A percentile compares a stretch with the other conserved stretches of the same genome.
Conservation (phyloP, 768 basidiomycete genomes). For the Leccinum imitatum region DNA sequence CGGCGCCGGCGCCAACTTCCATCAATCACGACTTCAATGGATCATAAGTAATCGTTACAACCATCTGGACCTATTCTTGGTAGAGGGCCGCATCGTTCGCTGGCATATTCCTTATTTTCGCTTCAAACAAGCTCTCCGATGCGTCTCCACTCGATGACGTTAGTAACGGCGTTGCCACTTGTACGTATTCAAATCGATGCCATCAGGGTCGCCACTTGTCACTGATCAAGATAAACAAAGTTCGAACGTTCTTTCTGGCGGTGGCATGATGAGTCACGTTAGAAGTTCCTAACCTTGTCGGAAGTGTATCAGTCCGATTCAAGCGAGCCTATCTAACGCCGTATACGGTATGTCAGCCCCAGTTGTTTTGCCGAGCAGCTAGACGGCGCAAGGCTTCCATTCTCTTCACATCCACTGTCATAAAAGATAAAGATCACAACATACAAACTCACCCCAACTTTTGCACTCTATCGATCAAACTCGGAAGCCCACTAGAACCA, state of each 20-base stretch:
- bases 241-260: not conserved
- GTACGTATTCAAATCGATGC: not conserved
- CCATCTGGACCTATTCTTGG: not conserved
- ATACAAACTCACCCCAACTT: not conserved
- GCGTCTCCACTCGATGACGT: not conserved
- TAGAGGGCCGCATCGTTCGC: not conserved
- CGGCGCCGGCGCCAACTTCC: not conserved
- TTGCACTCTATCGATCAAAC: not conserved
- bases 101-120: not conserved
- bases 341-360: not conserved
- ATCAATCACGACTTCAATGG: not conserved
- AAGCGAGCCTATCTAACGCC: not conserved
- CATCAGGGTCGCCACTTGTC: not conserved
- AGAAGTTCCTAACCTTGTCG: not conserved
- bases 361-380: not conserved
- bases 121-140: not conserved
- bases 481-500: not conserved
- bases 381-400: not conserved
- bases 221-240: not conserved
- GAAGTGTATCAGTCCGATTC: not conserved
- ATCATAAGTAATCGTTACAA: not conserved
- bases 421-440: too few species aligned
- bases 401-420: not conserved
- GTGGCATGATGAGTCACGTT: not conserved
- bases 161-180: not conserved